Evolutionary conservation across 805 yeast genomes (phyloP).

Genomic region (Cyberlindnera bimundalis): DNA sequence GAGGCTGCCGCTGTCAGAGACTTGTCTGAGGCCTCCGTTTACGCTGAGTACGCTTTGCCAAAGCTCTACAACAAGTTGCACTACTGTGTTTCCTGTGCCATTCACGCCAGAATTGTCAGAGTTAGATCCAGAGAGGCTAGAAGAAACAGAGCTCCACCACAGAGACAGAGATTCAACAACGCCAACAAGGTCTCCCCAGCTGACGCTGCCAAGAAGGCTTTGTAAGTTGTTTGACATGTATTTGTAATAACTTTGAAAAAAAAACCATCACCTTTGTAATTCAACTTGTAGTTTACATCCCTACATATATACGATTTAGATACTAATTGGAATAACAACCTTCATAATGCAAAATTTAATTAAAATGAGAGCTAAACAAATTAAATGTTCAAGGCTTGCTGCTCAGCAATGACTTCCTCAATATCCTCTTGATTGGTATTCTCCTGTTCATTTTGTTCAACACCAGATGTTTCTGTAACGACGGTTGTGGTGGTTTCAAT

Average conservation of each 20-base stretch:
- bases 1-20: constrained; percentile 99
- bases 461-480: neutral
- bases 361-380: too few species aligned
- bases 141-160: constrained; percentile 98
- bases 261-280: constrained; percentile 5
- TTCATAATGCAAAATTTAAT: too few species aligned
- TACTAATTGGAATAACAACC: too few species aligned
- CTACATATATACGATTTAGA: neutral
- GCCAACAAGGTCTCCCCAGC: constrained; percentile 95
- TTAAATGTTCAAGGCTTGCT: constrained; percentile 6
- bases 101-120: constrained; percentile 99
- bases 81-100: constrained; percentile 99
- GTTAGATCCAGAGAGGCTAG: constrained; percentile 99
- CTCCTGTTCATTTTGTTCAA: neutral
- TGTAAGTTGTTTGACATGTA: constrained; percentile 32
- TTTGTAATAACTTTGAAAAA: constrained; percentile 12
- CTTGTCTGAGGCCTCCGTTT: constrained; percentile 98
- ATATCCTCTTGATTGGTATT: neutral
- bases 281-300: neutral
- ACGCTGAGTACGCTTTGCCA: constrained; percentile 99
- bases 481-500: constrained; percentile 1
- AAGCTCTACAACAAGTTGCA: constrained; percentile 99
- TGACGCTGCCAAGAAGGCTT: constrained; percentile 95
- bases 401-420: constrained; percentile 4
- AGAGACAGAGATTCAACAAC: constrained; percentile 96